These are phyloP conservation scores for Geotrichum aggregatum DNA, from an alignment of 1,139 yeast genomes.

Conservation along the genomic window DNA sequence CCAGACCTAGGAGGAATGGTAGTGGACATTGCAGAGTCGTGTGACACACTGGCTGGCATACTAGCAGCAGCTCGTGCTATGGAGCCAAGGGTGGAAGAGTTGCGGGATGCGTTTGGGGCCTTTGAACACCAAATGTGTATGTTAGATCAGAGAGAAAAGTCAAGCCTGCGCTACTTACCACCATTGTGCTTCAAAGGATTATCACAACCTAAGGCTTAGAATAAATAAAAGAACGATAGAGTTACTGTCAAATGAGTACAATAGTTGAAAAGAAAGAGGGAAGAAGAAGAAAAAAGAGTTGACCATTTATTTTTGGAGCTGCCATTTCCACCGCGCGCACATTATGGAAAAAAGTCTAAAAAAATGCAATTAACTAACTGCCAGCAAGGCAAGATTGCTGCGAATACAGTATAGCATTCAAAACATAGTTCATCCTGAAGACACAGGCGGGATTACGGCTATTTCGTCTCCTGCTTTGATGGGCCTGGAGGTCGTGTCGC, in stretches of 20 bases:
- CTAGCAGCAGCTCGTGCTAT: conserved; percentile 19
- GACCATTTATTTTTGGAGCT: background rate
- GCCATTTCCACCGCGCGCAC: too few species aligned
- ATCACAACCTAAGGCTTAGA: too few species aligned
- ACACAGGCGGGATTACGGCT: conserved; percentile 42
- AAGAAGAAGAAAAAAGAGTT: background rate
- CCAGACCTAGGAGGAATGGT: conserved; percentile 6
- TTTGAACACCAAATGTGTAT: background rate
- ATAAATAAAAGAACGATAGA: background rate
- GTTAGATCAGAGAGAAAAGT: background rate
- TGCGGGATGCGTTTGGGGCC: conserved; percentile 11
- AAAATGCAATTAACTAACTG: background rate
- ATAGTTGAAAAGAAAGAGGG: background rate
- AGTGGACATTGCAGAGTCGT: conserved; percentile 5
- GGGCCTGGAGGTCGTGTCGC: background rate
- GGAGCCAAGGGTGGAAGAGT: conserved; percentile 20
- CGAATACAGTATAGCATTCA: too few species aligned
- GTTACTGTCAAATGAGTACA: background rate
- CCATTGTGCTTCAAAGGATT: background rate
- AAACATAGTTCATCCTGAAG: conserved; percentile 37
- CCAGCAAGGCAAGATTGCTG: too few species aligned
- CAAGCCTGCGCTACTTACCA: background rate
- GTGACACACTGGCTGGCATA: conserved; percentile 15
- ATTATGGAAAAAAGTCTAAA: background rate
- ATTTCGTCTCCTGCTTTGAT: conserved; percentile 34